Conservation (phyloP, 306 rosid genomes). For the Alnus rubra region DNA sequence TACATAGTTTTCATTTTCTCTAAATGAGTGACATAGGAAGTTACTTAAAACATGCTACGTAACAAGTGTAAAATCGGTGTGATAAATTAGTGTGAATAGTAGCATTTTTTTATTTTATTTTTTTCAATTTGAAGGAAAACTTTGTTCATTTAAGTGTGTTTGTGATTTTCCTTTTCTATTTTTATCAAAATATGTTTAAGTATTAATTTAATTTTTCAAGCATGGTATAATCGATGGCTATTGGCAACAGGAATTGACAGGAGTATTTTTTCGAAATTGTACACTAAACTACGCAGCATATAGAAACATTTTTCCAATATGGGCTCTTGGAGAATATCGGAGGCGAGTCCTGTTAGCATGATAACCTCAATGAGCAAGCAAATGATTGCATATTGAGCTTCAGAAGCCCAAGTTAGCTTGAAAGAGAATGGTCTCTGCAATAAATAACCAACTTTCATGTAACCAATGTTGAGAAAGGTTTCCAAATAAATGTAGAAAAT, state of each 20-base stretch:
- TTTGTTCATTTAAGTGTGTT: too few species aligned
- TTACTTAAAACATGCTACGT: too few species aligned
- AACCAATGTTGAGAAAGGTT: too few species aligned
- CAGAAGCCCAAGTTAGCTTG: neutral
- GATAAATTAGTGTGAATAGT: too few species aligned
- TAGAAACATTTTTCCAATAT: conserved; percentile 59
- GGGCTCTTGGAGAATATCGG: conserved; percentile 61
- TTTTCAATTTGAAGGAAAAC: too few species aligned
- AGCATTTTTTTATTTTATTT: too few species aligned
- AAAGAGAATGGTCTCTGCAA: neutral
- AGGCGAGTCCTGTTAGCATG: conserved; percentile 29
- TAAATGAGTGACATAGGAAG: too few species aligned
- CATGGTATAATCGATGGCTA: neutral
- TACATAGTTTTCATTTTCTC: too few species aligned
- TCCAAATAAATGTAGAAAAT: too few species aligned
- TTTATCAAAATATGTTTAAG: neutral
- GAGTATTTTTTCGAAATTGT: conserved; percentile 55
- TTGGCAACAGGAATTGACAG: conserved; percentile 47
- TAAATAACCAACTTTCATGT: neutral
- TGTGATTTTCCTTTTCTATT: neutral
- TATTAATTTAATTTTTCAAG: neutral
- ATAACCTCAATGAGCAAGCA: neutral
- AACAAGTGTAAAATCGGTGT: too few species aligned
- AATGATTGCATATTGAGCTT: neutral
- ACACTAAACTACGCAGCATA: conserved; percentile 44